Conservation (phyloP, 2,329 filamentous ascomycete species). For the Penicillium brevicompactum region DNA sequence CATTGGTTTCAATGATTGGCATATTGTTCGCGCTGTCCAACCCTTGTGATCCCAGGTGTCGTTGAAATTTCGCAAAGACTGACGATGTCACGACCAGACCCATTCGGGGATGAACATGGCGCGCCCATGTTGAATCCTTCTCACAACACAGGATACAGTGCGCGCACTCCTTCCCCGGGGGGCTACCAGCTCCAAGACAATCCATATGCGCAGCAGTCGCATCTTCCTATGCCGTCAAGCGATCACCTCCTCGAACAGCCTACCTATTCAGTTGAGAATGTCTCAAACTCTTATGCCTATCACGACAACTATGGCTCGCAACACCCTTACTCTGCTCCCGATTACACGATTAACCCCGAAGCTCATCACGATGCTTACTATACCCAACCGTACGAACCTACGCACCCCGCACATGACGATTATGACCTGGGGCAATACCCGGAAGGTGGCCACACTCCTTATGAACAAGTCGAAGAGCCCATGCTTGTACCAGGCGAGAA, state of each 20-base stretch:
- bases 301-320: conserved; percentile 62
- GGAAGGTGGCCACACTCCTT: conserved; percentile 57
- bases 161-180: conserved; percentile 73
- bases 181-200: conserved; percentile 83
- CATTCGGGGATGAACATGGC: conserved; percentile 44
- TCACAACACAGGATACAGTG: conserved; percentile 43
- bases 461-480: conserved; percentile 68
- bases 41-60: neutral
- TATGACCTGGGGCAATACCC: conserved; percentile 60
- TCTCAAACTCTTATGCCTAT: conserved; percentile 64
- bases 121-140: conserved; percentile 55
- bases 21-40: neutral
- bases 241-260: conserved; percentile 83
- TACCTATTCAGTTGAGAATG: conserved; percentile 74
- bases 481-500: conserved; percentile 70
- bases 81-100: conserved; percentile 36
- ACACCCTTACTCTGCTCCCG: conserved; percentile 58
- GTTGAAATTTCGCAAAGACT: conserved; percentile 15
- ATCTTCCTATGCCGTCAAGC: conserved; percentile 70
- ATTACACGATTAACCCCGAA: conserved; percentile 79
- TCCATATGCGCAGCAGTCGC: conserved; percentile 62
- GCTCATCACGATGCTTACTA: conserved; percentile 87
- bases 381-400: conserved; percentile 77
- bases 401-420: conserved; percentile 56
- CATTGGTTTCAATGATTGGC: conserved; percentile 2